These are phyloP conservation scores for Verticillium dahliae DNA, from an alignment of 2,329 filamentous ascomycete genomes.

Conservation along the genomic window DNA sequence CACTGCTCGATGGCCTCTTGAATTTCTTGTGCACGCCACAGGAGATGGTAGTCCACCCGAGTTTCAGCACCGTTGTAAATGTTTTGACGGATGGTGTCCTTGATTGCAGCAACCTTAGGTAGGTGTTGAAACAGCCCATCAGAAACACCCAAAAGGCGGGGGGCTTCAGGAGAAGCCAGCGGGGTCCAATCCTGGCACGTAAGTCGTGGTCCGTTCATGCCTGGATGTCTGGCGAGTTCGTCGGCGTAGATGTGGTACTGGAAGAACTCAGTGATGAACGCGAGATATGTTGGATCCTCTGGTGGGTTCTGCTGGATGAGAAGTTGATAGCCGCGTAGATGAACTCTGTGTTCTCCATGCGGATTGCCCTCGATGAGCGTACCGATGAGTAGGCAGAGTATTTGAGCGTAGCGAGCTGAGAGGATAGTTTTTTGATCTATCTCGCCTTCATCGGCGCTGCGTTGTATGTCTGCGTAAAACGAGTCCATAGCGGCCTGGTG, in stretches of 20 bases:
- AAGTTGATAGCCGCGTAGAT: slow-evolving; percentile 68
- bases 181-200: slow-evolving; percentile 38
- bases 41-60: slow-evolving; percentile 63
- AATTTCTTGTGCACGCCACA: slow-evolving; percentile 69
- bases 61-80: slow-evolving; percentile 58
- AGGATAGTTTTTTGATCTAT: slow-evolving; percentile 39
- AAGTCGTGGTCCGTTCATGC: slow-evolving; percentile 26
- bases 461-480: slow-evolving; percentile 39
- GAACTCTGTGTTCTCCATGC: slow-evolving; percentile 67
- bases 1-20: slow-evolving; percentile 69
- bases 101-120: slow-evolving; percentile 69
- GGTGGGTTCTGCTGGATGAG: slow-evolving; percentile 60
- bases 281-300: slow-evolving; percentile 56
- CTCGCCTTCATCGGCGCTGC: slow-evolving; percentile 32
- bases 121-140: slow-evolving; percentile 78
- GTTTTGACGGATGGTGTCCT: slow-evolving; percentile 66
- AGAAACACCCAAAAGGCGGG: slow-evolving; percentile 69
- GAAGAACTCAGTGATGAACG: slow-evolving; percentile 70
- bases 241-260: slow-evolving; percentile 73
- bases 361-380: slow-evolving; percentile 50
- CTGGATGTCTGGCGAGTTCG: slow-evolving; percentile 48
- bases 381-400: slow-evolving; percentile 54
- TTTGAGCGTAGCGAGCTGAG: slow-evolving; percentile 54
- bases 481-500: slow-evolving; percentile 47
- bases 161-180: slow-evolving; percentile 33